Conservation (phyloP, 768 basidiomycete genomes). For the Suillus subluteus region DNA sequence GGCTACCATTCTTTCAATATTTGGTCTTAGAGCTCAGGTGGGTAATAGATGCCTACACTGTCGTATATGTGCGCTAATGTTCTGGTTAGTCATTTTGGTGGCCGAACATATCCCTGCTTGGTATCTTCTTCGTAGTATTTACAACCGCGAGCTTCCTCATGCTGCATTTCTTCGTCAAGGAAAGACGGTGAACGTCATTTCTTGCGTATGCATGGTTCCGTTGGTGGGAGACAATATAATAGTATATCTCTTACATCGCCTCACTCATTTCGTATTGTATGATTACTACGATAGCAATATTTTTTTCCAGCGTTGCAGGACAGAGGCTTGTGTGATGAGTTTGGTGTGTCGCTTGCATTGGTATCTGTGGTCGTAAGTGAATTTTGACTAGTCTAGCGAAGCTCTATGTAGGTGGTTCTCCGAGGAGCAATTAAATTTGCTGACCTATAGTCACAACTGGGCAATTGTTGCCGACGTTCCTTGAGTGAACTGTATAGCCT, state of each 20-base stretch:
- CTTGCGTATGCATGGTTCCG: background rate
- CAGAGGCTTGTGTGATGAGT: background rate
- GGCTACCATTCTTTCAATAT: constrained; percentile 91
- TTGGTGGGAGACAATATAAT: constrained; percentile 1
- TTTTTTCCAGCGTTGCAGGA: background rate
- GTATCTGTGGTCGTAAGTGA: background rate
- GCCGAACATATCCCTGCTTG: constrained; percentile 89
- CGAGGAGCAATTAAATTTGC: background rate
- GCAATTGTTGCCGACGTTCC: background rate
- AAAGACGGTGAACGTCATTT: constrained; percentile 44
- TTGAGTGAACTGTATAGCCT: background rate
- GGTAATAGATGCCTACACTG: constrained; percentile 17
- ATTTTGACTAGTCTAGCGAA: background rate
- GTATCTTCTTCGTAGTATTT: constrained; percentile 84
- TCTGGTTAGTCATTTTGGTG: constrained; percentile 89
- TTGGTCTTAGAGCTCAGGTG: constrained; percentile 88
- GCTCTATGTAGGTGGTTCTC: background rate
- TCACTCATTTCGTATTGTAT: background rate
- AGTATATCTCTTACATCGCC: background rate
- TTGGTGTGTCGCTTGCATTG: background rate
- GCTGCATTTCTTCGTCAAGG: constrained; percentile 89
- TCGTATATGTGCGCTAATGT: background rate
- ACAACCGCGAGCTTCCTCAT: constrained; percentile 77
- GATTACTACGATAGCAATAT: background rate
- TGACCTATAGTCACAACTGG: background rate